Conservation (phyloP, 2,329 filamentous ascomycete species). For the Tolypocladium guangdongense region DNA sequence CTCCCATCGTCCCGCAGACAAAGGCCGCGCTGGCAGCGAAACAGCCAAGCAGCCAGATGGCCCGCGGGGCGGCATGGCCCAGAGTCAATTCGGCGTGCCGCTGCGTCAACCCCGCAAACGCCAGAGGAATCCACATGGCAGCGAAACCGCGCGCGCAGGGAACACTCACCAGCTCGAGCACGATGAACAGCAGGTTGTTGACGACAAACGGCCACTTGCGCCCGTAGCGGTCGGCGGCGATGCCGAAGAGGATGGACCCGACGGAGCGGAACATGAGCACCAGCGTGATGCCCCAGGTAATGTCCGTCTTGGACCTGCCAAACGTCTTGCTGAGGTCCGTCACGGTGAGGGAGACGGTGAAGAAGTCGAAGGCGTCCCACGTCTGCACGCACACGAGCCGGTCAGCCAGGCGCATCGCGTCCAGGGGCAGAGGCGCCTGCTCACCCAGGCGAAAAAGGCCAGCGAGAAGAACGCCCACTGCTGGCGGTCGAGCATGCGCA, state of each 20-base stretch:
- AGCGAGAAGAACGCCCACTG: constrained; percentile 47
- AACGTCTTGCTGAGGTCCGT: constrained; percentile 42
- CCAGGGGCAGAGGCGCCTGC: constrained; percentile 4
- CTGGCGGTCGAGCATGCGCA: constrained; percentile 35
- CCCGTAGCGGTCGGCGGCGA: constrained; percentile 45
- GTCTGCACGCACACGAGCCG: constrained; percentile 25
- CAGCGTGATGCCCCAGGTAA: constrained; percentile 54
- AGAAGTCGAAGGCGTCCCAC: constrained; percentile 58
- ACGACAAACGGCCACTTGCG: constrained; percentile 63
- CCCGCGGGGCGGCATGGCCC: not conserved
- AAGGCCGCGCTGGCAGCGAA: not conserved
- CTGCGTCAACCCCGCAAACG: not conserved
- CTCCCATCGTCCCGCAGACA: not conserved
- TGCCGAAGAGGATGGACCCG: constrained; percentile 42
- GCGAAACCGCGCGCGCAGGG: not conserved
- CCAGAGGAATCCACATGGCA: too few species aligned
- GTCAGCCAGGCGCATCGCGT: not conserved
- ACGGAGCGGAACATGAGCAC: constrained; percentile 51
- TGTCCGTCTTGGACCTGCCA: constrained; percentile 41
- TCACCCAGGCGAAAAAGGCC: constrained; percentile 46
- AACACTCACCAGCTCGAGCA: constrained; percentile 55
- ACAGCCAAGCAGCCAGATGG: too few species aligned
- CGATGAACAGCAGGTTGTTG: constrained; percentile 63
- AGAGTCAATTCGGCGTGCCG: not conserved
- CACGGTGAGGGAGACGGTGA: constrained; percentile 51